Evolutionary conservation across 345 rosid species (phyloP), one percentile per base, ranked within the genome.

Genomic region (Hibiscus tridactylites): DNA sequence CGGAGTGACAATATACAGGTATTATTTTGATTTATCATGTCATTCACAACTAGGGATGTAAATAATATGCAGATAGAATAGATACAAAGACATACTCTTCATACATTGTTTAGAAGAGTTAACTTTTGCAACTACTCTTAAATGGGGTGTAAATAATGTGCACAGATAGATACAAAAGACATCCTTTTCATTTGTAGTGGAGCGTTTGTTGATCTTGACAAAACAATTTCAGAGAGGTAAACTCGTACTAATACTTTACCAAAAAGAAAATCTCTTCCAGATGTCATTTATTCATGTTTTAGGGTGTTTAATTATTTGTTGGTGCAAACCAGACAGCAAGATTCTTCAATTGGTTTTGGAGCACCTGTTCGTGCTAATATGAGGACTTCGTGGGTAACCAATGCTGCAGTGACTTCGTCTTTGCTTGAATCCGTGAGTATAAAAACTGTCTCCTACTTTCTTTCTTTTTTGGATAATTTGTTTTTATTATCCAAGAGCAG

Each of bases 1-100:
- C 88, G 97, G 66, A 93, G 93, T 75, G 97, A 91, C 81, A 93
- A 87, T 80, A 83, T 94, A 83, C 98, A 94, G 96, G 98, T 94
- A 79, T 44, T 75, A 77, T 29, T 74, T 69, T 42, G 58, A 64
- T n/a, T 65, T 35, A 74, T 72, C 42, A 44, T 52, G 21, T 65
- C 28, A 74, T 76, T 19, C 12, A 21, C 24, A 21, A 21, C 24
- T 21, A 21, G 24, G 24, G 5, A 37, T 31, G 33, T 31, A 31
- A 31, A 31, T 31, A 4, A 31, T 31, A 31, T 31, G 33, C 33
- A 31, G 4, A 31, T 31, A 31, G 33, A 31, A 31, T 31, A 31
- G 33, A 31, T 5, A 35, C 39, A 35, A 35, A 35, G 7, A 5
- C 6, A 35, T 35, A 35, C 39, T 5, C 39, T 35, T 5, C 39